Evolutionary conservation across 768 basidiomycete genomes (phyloP).

Genomic region (Suillus subalutaceus): DNA sequence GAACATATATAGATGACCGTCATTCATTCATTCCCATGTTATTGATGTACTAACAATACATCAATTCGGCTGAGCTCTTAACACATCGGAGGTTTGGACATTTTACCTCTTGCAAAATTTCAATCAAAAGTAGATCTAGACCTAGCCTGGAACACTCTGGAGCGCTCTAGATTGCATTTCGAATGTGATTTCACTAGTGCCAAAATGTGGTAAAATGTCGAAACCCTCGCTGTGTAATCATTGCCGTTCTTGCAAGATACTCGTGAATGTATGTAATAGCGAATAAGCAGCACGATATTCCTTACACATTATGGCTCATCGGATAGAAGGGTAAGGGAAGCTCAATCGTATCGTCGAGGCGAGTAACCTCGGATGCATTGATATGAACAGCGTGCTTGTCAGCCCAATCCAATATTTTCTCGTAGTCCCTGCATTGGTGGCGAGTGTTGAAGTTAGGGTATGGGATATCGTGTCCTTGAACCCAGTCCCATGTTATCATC

Average conservation of each 20-base stretch:
- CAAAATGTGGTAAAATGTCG: no score
- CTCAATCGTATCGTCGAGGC: background rate
- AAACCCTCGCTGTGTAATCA: no score
- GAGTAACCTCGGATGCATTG: background rate
- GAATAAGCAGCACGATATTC: background rate
- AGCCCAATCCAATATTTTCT: constrained; percentile 8
- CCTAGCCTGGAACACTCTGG: no score
- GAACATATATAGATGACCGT: no score
- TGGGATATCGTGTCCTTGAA: background rate
- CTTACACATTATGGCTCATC: background rate
- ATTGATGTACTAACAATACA: background rate
- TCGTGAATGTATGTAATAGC: background rate
- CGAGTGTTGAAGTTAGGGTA: background rate
- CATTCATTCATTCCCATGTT: background rate
- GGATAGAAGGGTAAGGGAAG: background rate
- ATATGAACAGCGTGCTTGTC: constrained; percentile 4
- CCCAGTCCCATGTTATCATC: constrained; percentile 18
- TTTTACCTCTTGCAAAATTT: no score
- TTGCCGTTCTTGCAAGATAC: background rate
- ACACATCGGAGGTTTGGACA: background rate
- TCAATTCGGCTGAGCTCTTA: background rate
- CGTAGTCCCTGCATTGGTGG: constrained; percentile 8
- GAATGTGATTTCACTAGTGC: no score
- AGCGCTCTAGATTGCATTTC: no score
- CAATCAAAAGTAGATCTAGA: no score